These are phyloP conservation scores for Diospyros lotus DNA, from an alignment of 148 eudicot genomes.

Conservation along the genomic window DNA sequence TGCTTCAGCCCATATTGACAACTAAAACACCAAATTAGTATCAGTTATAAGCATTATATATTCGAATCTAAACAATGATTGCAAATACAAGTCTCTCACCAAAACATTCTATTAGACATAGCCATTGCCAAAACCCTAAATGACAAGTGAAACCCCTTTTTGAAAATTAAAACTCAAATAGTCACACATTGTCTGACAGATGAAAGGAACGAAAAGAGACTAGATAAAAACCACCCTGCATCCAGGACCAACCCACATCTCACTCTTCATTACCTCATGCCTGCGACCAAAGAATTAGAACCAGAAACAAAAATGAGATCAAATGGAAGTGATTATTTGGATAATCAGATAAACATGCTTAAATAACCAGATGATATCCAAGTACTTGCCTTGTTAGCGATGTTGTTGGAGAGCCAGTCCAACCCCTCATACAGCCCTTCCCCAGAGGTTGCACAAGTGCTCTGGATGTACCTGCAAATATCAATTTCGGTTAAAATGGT, in stretches of 20 bases:
- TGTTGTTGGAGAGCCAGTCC: constrained; percentile 80
- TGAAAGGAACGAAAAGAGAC: constrained; percentile 6
- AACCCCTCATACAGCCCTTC: constrained; percentile 73
- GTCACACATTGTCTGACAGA: constrained; percentile 7
- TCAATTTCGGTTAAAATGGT: background rate
- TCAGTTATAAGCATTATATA: background rate
- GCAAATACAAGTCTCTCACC: constrained; percentile 9
- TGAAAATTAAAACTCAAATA: background rate
- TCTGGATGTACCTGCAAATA: constrained; percentile 64
- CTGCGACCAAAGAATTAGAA: constrained; percentile 6
- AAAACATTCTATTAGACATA: constrained; percentile 1
- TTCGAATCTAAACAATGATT: constrained; percentile 2
- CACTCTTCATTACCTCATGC: constrained; percentile 12
- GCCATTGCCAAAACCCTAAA: constrained; percentile 14
- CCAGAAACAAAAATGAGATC: background rate
- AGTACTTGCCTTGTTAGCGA: constrained; percentile 56
- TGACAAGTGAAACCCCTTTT: constrained; percentile 1
- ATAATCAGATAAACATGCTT: background rate
- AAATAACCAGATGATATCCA: background rate
- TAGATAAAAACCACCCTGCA: constrained; percentile 34
- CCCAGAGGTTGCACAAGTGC: constrained; percentile 75
- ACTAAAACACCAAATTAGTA: no score
- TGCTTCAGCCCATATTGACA: no score
- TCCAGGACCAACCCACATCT: constrained; percentile 19
- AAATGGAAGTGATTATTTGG: no score